These are phyloP conservation scores for Dactylonectria estremocensis DNA, from an alignment of 2,329 filamentous ascomycete genomes.

Conservation along the genomic window DNA sequence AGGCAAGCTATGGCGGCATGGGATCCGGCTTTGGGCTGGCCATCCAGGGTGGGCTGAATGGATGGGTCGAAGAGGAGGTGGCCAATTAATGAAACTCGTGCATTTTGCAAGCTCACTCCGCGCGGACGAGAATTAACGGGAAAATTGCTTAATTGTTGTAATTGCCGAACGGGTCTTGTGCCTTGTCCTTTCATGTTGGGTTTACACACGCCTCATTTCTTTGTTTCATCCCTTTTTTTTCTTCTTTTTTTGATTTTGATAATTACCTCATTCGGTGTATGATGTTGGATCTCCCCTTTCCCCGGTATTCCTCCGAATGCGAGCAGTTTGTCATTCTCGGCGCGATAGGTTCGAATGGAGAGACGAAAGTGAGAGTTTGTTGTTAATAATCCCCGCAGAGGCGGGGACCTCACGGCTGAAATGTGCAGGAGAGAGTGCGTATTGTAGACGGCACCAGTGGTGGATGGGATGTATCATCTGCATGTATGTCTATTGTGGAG, in stretches of 20 bases:
- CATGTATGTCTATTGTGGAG: conserved; percentile 49
- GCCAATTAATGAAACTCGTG: conserved; percentile 63
- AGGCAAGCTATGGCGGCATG: conserved; percentile 74
- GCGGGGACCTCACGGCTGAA: conserved; percentile 42
- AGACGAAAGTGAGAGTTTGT: conserved; percentile 34
- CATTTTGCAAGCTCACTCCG: conserved; percentile 44
- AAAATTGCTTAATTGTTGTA: conserved; percentile 61
- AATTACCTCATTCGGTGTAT: conserved; percentile 53
- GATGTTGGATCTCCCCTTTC: conserved; percentile 47
- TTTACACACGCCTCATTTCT: conserved; percentile 47
- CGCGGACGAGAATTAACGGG: conserved; percentile 45
- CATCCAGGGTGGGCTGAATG: conserved; percentile 75
- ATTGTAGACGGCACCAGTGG: conserved; percentile 32
- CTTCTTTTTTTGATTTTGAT: too few relatives aligned
- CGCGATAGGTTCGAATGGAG: conserved; percentile 11
- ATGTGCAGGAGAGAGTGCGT: conserved; percentile 36
- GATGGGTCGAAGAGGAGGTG: conserved; percentile 79
- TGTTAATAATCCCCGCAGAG: conserved; percentile 41
- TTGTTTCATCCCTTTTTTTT: conserved; percentile 47
- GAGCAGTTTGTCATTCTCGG: conserved; percentile 18
- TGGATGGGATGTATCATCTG: conserved; percentile 46
- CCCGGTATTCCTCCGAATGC: conserved; percentile 36
- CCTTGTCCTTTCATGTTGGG: conserved; percentile 45
- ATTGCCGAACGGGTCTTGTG: conserved; percentile 52
- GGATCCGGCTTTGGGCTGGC: conserved; percentile 73